Evolutionary conservation across 2,329 filamentous ascomycete species (phyloP).

Genomic region (Stromatinia cepivora): DNA sequence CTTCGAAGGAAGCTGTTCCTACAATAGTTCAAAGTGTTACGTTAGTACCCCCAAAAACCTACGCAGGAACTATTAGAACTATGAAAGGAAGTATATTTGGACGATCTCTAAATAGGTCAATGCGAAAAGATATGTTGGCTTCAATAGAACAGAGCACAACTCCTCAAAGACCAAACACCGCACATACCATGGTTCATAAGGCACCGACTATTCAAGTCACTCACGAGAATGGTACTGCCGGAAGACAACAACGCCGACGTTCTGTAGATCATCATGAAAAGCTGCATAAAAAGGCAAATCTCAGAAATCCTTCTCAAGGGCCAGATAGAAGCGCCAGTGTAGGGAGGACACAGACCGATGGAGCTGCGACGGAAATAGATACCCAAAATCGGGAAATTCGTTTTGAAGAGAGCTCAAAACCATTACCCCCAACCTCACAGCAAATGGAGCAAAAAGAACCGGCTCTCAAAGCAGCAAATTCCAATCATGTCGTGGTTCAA

Average conservation of each 20-base stretch:
- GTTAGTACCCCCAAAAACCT: slow-evolving; percentile 59
- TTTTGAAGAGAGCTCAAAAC: slow-evolving; percentile 24
- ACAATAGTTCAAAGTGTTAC: background rate
- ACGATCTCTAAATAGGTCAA: slow-evolving; percentile 47
- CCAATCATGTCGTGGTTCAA: slow-evolving; percentile 25
- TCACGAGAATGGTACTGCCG: slow-evolving; percentile 55
- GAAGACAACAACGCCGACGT: slow-evolving; percentile 38
- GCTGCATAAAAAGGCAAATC: slow-evolving; percentile 42
- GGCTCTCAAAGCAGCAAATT: slow-evolving; percentile 26
- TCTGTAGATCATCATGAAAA: slow-evolving; percentile 39
- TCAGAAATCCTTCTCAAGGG: slow-evolving; percentile 41
- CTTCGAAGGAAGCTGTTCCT: slow-evolving; percentile 43
- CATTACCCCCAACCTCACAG: slow-evolving; percentile 34
- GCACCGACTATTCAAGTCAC: slow-evolving; percentile 77
- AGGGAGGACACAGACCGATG: slow-evolving; percentile 45
- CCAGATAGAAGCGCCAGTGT: slow-evolving; percentile 53
- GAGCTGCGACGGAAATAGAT: slow-evolving; percentile 35
- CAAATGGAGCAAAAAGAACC: slow-evolving; percentile 35
- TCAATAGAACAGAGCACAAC: slow-evolving; percentile 40
- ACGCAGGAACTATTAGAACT: slow-evolving; percentile 69
- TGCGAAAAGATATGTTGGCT: slow-evolving; percentile 46
- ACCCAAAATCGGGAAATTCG: slow-evolving; percentile 42
- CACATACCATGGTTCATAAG: slow-evolving; percentile 33
- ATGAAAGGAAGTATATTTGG: slow-evolving; percentile 77
- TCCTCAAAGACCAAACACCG: slow-evolving; percentile 37